Conservation (phyloP, 83 land plant species). For the Thuja plicata region DNA sequence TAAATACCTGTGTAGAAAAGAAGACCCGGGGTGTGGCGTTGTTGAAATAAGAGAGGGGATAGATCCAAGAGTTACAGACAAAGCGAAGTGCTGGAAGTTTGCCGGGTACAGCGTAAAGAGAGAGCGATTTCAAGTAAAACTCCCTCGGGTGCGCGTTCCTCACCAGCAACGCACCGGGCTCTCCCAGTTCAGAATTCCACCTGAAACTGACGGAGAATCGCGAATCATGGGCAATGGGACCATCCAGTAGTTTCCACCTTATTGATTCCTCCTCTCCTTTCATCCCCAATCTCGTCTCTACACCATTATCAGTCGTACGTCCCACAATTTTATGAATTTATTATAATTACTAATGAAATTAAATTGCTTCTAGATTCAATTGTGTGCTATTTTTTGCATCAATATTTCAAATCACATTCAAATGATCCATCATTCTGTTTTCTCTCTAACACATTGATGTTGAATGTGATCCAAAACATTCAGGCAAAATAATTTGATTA, state of each 20-base stretch:
- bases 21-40: not conserved
- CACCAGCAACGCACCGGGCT: slow-evolving; percentile 6
- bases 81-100: not conserved
- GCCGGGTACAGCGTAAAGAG: not conserved
- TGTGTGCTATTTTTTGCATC: too few species aligned
- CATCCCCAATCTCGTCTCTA: not conserved
- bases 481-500: too few species aligned
- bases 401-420: too few species aligned
- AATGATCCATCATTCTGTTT: too few species aligned
- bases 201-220: not conserved
- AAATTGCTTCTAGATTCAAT: too few species aligned
- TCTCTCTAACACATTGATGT: too few species aligned
- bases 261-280: not conserved
- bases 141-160: slow-evolving; percentile 2
- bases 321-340: too few species aligned
- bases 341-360: too few species aligned
- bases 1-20: slow-evolving; percentile 5
- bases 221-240: not conserved
- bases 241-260: not conserved
- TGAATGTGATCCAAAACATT: too few species aligned
- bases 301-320: not conserved
- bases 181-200: not conserved
- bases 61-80: slow-evolving; percentile 5
- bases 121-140: not conserved
- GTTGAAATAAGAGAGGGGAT: not conserved